phyloP scores from a whole-genome alignment of 306 rosid species.

The Glycine soja region DNA sequence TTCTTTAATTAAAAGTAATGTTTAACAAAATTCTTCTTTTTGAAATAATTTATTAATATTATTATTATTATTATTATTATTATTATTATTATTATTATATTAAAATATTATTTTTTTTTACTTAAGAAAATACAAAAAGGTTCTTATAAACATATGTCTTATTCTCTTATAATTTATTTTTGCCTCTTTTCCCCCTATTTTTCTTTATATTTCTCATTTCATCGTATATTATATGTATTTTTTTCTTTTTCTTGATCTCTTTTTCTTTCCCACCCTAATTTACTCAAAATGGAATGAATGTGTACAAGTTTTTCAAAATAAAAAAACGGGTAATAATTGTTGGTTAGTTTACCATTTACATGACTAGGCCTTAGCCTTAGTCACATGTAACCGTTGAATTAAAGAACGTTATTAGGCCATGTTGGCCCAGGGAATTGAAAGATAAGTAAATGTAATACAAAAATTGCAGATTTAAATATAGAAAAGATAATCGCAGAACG shows the following conservation, averaged over 20 bases:
- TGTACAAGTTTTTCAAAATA: not conserved
- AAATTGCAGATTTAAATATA: not conserved
- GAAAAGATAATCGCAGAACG: not conserved
- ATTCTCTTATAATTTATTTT: too few species aligned
- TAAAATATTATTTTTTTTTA: not conserved
- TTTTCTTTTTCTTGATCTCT: too few species aligned
- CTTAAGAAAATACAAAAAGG: not conserved
- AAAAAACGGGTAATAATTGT: not conserved
- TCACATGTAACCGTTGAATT: slow-evolving; percentile 29
- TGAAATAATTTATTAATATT: not conserved
- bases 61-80: too few species aligned
- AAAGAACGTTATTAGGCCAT: not conserved
- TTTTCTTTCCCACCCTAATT: too few species aligned
- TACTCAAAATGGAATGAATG: not conserved
- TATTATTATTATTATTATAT: not conserved
- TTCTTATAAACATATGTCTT: too few species aligned
- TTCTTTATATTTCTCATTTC: too few species aligned
- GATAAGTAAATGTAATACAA: not conserved
- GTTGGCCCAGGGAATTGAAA: too few species aligned
- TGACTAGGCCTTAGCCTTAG: too few species aligned
- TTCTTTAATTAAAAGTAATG: too few species aligned
- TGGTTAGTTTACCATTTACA: not conserved
- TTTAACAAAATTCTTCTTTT: not conserved
- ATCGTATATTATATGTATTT: too few species aligned
- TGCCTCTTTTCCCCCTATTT: too few species aligned